Conservation (phyloP, 176 grass and related monocot genomes). For the Cenchrus americanus region DNA sequence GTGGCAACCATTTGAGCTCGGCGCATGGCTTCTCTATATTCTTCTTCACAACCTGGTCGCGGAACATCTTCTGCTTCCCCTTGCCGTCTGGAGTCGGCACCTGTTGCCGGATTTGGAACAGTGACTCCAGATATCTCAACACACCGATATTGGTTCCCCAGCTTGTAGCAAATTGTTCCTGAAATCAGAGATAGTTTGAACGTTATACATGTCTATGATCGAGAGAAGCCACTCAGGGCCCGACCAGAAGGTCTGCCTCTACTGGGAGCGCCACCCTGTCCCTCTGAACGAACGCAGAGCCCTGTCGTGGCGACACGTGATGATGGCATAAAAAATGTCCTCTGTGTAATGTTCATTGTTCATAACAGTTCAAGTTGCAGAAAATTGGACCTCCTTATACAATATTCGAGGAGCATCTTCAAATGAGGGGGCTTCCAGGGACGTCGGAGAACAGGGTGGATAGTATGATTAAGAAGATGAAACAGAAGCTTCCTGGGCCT, state of each 20-base stretch:
- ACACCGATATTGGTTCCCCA: neutral
- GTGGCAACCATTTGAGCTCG: neutral
- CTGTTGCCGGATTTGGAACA: neutral
- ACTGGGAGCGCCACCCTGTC: no score
- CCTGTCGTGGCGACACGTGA: no score
- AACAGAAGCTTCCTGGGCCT: constrained; percentile 6
- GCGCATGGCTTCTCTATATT: no score
- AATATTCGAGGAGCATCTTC: constrained; percentile 54
- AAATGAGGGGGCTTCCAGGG: constrained; percentile 2
- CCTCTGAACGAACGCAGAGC: no score
- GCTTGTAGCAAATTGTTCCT: neutral
- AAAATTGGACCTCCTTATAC: constrained; percentile 23
- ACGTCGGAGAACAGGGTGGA: constrained; percentile 34
- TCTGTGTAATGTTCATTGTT: no score
- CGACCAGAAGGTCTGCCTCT: no score
- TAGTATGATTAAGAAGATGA: constrained; percentile 44
- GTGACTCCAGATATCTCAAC: neutral
- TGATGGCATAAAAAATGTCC: no score
- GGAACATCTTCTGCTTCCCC: neutral
- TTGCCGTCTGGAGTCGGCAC: neutral
- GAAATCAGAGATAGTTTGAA: neutral
- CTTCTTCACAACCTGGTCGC: no score
- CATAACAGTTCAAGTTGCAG: constrained; percentile 33
- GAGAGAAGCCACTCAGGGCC: neutral
- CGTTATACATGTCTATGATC: accelerated